Percentiles rank a stretch among this genome's conserved stretches.
These are phyloP conservation scores for Cicer pinnatifidum DNA, from an alignment of 306 rosid genomes.

Conservation along the genomic window DNA sequence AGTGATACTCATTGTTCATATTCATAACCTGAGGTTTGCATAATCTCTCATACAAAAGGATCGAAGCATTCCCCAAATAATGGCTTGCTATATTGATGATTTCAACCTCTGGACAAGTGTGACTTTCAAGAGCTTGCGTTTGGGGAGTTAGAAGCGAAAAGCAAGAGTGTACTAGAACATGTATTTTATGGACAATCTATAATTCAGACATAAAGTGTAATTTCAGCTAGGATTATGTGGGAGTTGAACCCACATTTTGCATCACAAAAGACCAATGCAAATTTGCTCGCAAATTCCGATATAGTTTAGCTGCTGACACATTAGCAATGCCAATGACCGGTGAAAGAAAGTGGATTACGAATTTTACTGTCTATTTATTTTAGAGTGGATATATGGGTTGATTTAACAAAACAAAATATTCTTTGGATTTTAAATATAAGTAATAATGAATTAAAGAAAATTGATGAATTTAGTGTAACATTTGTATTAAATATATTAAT, in stretches of 20 bases:
- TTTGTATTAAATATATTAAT: too few species aligned
- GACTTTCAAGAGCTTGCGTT: not conserved
- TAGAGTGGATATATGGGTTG: too few species aligned
- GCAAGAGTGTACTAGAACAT: not conserved
- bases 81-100: not conserved
- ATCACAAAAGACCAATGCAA: not conserved
- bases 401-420: too few species aligned
- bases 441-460: too few species aligned
- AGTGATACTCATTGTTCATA: not conserved
- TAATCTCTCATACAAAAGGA: not conserved
- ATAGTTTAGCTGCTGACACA: not conserved
- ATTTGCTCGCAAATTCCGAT: not conserved
- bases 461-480: too few species aligned
- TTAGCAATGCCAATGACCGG: not conserved
- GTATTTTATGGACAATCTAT: not conserved
- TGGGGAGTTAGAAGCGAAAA: conserved; percentile 6
- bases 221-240: not conserved
- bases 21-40: conserved; percentile 10
- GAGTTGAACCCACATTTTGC: not conserved
- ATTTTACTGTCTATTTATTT: too few species aligned
- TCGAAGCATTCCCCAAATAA: not conserved
- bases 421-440: too few species aligned
- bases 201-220: not conserved
- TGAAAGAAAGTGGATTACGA: too few species aligned
- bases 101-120: conserved; percentile 1